phyloP scores from a whole-genome alignment of 805 yeast species.

The Candida tammaniensis region DNA sequence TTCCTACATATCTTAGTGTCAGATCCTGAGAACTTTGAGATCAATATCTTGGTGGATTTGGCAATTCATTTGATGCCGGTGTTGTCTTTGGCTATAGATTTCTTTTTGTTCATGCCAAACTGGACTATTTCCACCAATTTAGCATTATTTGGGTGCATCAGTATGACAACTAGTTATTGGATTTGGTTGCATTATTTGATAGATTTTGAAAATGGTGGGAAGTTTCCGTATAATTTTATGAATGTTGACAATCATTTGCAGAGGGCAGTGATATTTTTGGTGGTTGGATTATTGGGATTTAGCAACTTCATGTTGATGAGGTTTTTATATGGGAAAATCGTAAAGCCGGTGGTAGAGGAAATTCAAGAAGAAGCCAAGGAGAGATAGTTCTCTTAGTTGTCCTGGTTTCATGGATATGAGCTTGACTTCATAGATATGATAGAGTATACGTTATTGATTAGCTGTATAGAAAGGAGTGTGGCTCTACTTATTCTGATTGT shows the following conservation, averaged over 20 bases:
- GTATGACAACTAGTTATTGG: conserved; percentile 52
- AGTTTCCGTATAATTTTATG: conserved; percentile 68
- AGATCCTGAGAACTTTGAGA: conserved; percentile 26
- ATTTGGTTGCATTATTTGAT: conserved; percentile 46
- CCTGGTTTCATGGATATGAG: not conserved
- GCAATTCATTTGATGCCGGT: conserved; percentile 61
- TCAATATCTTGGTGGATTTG: conserved; percentile 54
- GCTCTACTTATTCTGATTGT: no score
- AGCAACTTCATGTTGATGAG: conserved; percentile 28
- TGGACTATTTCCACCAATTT: conserved; percentile 32
- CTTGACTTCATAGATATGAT: no score
- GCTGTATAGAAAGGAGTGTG: no score
- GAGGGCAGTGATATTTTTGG: conserved; percentile 47
- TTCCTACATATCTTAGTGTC: conserved; percentile 46
- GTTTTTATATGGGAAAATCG: conserved; percentile 19
- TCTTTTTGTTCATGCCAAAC: conserved; percentile 48
- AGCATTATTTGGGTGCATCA: conserved; percentile 39
- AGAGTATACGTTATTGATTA: no score
- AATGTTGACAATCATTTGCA: conserved; percentile 45
- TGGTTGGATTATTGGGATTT: conserved; percentile 37
- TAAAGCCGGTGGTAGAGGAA: not conserved
- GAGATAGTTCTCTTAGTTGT: not conserved
- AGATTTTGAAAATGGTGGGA: conserved; percentile 44
- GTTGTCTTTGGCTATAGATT: conserved; percentile 50
- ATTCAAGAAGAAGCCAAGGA: conserved; percentile 1